Conservation (phyloP, 768 basidiomycete genomes). For the Amanita brunnescens region DNA sequence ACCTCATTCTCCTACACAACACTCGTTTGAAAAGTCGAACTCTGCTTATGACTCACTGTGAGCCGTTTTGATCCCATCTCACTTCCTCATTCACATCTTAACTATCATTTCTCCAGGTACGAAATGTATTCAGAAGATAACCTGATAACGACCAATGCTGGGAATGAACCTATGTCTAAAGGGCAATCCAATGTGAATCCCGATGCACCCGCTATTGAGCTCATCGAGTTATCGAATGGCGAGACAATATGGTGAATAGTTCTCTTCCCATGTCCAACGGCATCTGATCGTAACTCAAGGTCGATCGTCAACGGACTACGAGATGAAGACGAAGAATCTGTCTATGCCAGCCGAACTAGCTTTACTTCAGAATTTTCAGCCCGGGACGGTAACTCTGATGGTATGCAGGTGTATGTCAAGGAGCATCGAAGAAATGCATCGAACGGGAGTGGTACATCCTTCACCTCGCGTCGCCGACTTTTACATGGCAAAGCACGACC, state of each 20-base stretch:
- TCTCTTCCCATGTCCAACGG: conserved; percentile 6
- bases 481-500: conserved; percentile 52
- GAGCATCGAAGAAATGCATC: conserved; percentile 63
- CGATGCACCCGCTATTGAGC: conserved; percentile 59
- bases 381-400: conserved; percentile 41
- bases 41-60: conserved; percentile 76
- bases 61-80: conserved; percentile 22
- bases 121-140: conserved; percentile 72
- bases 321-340: conserved; percentile 64
- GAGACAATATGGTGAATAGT: conserved; percentile 71
- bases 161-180: conserved; percentile 20
- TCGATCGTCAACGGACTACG: conserved; percentile 79
- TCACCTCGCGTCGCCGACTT: conserved; percentile 53
- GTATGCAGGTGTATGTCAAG: conserved; percentile 67
- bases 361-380: conserved; percentile 68
- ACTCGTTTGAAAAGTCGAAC: conserved; percentile 52
- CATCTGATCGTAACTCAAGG: conserved; percentile 32
- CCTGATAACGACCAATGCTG: conserved; percentile 25
- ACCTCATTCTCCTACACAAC: conserved; percentile 14
- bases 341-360: conserved; percentile 59
- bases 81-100: not conserved
- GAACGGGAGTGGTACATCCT: conserved; percentile 55
- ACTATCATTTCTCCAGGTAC: conserved; percentile 37
- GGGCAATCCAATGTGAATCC: conserved; percentile 23
- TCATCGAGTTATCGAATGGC: conserved; percentile 80